Evolutionary conservation across 139 green algal genomes (phyloP).

Genomic region (Cymbomonas tetramitiformis): DNA sequence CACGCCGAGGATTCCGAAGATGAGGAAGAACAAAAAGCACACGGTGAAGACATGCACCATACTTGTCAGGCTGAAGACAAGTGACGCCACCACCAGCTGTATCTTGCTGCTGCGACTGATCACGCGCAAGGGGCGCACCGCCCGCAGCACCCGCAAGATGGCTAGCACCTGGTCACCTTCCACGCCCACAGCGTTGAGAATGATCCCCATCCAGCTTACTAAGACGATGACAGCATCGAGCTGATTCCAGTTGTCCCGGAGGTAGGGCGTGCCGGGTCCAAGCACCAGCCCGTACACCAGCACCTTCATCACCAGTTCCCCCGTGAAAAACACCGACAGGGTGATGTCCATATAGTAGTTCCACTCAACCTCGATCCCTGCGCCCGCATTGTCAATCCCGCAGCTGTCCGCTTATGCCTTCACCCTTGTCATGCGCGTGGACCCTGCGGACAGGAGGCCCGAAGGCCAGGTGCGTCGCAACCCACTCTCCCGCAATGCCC

Average conservation of each 20-base stretch:
- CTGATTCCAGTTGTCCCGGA: conserved; percentile 44
- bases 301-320: conserved; percentile 52
- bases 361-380: too few relatives aligned
- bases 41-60: conserved; percentile 70
- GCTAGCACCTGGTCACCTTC: conserved; percentile 24
- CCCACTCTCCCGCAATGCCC: too few relatives aligned
- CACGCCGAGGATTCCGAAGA: conserved; percentile 69
- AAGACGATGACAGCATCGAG: conserved; percentile 56
- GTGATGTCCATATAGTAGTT: too few relatives aligned
- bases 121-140: conserved; percentile 51
- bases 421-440: too few relatives aligned
- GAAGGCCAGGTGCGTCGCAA: too few relatives aligned
- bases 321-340: conserved; percentile 43
- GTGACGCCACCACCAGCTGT: conserved; percentile 51
- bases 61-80: conserved; percentile 42
- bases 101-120: conserved; percentile 50
- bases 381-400: too few relatives aligned
- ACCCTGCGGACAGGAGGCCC: too few relatives aligned
- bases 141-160: conserved; percentile 47
- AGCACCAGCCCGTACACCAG: conserved; percentile 57
- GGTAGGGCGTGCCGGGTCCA: conserved; percentile 43
- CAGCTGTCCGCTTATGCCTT: too few relatives aligned
- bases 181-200: conserved; percentile 18
- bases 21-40: conserved; percentile 53
- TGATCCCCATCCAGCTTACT: conserved; percentile 29